Evolutionary conservation across 192 early-diverging fungal genomes (phyloP).

Genomic region (Glomus cerebriforme): DNA sequence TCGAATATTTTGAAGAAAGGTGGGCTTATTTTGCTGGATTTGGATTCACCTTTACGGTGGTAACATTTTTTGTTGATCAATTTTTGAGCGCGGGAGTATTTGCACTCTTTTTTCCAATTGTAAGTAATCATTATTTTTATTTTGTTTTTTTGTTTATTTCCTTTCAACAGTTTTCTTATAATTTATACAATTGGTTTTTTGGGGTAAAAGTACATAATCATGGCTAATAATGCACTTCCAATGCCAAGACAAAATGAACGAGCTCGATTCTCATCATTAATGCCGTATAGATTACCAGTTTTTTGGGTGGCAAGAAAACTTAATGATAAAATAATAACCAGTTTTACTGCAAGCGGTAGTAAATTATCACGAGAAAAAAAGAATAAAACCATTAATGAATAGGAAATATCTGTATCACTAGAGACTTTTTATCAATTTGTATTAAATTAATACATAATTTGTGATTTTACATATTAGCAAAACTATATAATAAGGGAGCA

Average conservation of each 20-base stretch:
- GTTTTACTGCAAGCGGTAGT: neutral
- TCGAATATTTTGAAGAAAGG: conserved; percentile 57
- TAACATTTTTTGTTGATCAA: conserved; percentile 53
- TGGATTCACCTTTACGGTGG: conserved; percentile 48
- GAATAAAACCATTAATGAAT: neutral
- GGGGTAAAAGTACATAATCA: conserved; percentile 50
- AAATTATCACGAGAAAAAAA: neutral
- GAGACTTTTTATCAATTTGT: neutral
- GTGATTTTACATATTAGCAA: neutral
- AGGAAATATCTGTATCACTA: neutral
- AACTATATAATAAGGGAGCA: neutral
- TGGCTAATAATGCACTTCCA: conserved; percentile 52
- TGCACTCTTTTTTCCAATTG: conserved; percentile 53
- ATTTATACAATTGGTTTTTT: neutral
- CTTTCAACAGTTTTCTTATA: neutral
- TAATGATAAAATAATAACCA: conserved; percentile 31
- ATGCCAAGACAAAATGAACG: conserved; percentile 35
- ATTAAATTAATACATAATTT: neutral
- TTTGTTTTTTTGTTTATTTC: neutral
- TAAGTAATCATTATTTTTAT: conserved; percentile 35
- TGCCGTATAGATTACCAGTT: conserved; percentile 42
- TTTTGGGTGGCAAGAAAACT: conserved; percentile 40
- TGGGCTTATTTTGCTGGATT: conserved; percentile 69
- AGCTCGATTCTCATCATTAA: conserved; percentile 2
- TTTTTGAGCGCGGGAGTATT: conserved; percentile 51